These are phyloP conservation scores for Hura crepitans DNA, from an alignment of 441 rosid species.

Conservation along the genomic window DNA sequence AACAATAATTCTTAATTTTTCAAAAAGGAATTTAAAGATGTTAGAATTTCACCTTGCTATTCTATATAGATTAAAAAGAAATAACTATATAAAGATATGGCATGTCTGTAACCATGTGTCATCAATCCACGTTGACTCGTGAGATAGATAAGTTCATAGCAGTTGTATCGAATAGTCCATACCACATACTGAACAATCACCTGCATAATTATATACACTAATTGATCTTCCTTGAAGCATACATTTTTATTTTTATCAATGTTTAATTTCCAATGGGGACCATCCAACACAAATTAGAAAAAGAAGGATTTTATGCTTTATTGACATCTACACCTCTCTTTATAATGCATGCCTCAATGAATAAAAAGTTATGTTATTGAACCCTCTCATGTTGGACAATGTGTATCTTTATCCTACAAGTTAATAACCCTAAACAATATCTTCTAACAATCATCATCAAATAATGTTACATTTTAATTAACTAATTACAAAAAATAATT, in stretches of 20 bases:
- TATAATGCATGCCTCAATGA: constrained; percentile 35
- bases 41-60: constrained; percentile 25
- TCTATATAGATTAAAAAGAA: constrained; percentile 23
- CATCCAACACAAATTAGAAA: constrained; percentile 26
- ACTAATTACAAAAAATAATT: too few species aligned
- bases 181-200: constrained; percentile 28
- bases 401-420: constrained; percentile 3
- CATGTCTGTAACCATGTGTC: constrained; percentile 27
- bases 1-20: constrained; percentile 5
- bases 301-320: constrained; percentile 29
- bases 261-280: constrained; percentile 30
- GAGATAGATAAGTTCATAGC: background rate
- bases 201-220: constrained; percentile 8
- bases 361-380: constrained; percentile 15
- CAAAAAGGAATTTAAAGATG: constrained; percentile 9
- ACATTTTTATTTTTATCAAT: background rate
- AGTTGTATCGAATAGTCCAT: constrained; percentile 10
- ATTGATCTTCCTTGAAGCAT: constrained; percentile 9
- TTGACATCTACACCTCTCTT: constrained; percentile 30
- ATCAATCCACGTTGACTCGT: constrained; percentile 21
- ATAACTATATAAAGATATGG: constrained; percentile 36
- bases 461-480: background rate
- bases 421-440: background rate
- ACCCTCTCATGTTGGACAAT: constrained; percentile 14
- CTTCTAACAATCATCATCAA: background rate